phyloP scores from a whole-genome alignment of 2,329 filamentous ascomycete genomes.

The Aspergillus texensis region DNA sequence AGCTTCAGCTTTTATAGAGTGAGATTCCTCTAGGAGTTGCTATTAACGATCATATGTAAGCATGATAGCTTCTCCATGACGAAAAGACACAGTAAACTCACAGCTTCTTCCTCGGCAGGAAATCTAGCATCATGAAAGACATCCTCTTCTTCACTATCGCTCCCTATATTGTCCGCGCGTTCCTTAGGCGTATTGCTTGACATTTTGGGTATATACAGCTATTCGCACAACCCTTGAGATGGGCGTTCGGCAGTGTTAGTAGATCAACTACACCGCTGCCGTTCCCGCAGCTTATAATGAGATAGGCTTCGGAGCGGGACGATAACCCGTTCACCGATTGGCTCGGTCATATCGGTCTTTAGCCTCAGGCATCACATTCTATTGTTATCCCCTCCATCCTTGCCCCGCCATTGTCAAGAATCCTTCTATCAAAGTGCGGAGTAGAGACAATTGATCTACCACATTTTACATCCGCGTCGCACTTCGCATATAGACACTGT shows the following conservation, averaged over 20 bases:
- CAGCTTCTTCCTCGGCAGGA: conserved; percentile 51
- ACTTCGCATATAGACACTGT: conserved; percentile 7
- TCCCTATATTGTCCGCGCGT: conserved; percentile 16
- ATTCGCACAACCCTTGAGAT: background rate
- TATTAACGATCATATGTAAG: conserved; percentile 36
- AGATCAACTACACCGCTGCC: background rate
- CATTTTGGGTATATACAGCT: conserved; percentile 28
- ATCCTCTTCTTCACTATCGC: conserved; percentile 42
- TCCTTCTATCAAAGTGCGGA: background rate
- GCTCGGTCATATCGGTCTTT: background rate
- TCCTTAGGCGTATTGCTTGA: background rate
- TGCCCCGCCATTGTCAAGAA: background rate
- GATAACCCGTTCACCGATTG: conserved; percentile 3
- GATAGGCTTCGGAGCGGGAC: background rate
- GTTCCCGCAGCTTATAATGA: background rate
- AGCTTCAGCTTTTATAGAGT: conserved; percentile 71
- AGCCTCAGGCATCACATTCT: background rate
- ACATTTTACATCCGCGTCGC: background rate
- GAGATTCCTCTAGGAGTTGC: conserved; percentile 71
- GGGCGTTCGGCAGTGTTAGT: background rate
- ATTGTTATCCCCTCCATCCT: background rate
- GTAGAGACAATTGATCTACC: background rate
- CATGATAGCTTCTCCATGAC: conserved; percentile 1
- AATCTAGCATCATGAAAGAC: conserved; percentile 49
- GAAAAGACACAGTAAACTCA: conserved; percentile 28